These are phyloP conservation scores for Salvia splendens DNA, from an alignment of 257 asterid genomes.

Conservation along the genomic window DNA sequence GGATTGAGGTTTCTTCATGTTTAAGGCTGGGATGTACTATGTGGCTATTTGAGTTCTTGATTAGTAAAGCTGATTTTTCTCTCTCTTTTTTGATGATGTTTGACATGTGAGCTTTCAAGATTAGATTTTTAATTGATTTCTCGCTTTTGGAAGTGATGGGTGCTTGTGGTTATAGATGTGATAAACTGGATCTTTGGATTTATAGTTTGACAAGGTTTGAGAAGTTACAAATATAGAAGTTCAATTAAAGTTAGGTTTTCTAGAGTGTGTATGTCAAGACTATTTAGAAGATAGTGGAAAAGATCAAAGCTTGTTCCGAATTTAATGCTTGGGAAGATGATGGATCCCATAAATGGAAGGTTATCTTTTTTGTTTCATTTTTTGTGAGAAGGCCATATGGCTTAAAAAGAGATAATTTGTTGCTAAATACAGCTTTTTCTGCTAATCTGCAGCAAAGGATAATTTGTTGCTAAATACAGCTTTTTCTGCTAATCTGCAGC, in stretches of 20 bases:
- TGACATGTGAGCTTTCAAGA: not conserved
- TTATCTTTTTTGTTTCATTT: not conserved
- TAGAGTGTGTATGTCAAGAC: not conserved
- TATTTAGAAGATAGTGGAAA: constrained; percentile 20
- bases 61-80: constrained; percentile 16
- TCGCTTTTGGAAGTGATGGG: not conserved
- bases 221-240: not conserved
- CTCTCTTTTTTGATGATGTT: not conserved
- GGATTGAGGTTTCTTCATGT: constrained; percentile 31
- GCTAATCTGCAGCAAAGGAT: constrained; percentile 23
- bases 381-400: too few relatives aligned
- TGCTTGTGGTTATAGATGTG: constrained; percentile 11
- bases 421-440: constrained; percentile 2
- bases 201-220: not conserved
- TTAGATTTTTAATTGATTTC: constrained; percentile 1
- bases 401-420: not conserved
- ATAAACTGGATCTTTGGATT: constrained; percentile 17
- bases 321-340: not conserved
- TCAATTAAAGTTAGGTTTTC: not conserved
- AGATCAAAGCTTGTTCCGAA: not conserved
- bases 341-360: constrained; percentile 15
- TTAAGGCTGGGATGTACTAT: constrained; percentile 19
- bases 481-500: constrained; percentile 27
- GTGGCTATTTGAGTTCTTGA: constrained; percentile 28
- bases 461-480: not conserved